Percentiles rank a stretch among this genome's conserved stretches.
Evolutionary conservation across 257 asterid genomes (phyloP).

Genomic region (Solanum etuberosum): DNA sequence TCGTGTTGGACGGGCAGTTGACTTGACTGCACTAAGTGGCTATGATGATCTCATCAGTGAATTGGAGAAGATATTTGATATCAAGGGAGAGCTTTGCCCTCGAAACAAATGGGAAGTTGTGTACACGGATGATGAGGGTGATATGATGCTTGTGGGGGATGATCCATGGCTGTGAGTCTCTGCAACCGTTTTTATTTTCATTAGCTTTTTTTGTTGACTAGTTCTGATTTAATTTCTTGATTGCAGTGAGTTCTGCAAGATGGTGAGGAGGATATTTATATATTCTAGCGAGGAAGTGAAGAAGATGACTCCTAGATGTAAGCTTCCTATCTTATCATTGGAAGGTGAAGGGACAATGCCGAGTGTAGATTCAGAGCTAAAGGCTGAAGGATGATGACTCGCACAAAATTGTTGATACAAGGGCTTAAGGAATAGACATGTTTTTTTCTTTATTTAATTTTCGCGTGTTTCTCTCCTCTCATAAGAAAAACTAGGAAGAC

Average conservation of each 20-base stretch:
- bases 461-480: neutral
- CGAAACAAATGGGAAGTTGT: conserved; percentile 62
- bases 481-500: neutral
- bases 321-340: conserved; percentile 26
- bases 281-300: conserved; percentile 65
- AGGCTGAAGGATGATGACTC: conserved; percentile 22
- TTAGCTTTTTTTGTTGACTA: neutral
- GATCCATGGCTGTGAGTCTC: conserved; percentile 72
- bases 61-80: conserved; percentile 53
- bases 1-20: conserved; percentile 76
- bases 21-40: conserved; percentile 43
- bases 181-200: neutral
- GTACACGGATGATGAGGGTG: conserved; percentile 68
- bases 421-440: neutral
- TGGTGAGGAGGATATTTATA: conserved; percentile 59
- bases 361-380: conserved; percentile 39
- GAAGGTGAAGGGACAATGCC: conserved; percentile 30
- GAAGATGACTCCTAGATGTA: conserved; percentile 50
- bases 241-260: conserved; percentile 66
- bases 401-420: conserved; percentile 3
- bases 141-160: conserved; percentile 82
- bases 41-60: conserved; percentile 51
- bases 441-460: neutral
- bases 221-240: neutral
- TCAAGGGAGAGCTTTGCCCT: conserved; percentile 59